These are phyloP conservation scores for Acorus calamus DNA, from an alignment of 106 monocot genomes.

Conservation along the genomic window DNA sequence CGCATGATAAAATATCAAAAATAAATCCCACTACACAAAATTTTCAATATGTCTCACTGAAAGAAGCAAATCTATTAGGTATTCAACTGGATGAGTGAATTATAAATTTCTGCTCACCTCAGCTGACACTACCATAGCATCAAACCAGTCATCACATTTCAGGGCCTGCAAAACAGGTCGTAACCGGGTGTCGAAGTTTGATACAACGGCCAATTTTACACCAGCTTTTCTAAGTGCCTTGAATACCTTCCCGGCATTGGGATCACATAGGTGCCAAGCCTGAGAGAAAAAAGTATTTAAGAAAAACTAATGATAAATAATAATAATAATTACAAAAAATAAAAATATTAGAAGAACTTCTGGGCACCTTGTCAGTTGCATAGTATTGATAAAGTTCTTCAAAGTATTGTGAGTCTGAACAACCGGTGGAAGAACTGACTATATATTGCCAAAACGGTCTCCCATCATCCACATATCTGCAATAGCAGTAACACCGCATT, in stretches of 20 bases:
- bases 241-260: conserved; percentile 82
- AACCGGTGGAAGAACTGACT: conserved; percentile 92
- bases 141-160: conserved; percentile 96
- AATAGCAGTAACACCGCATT: neutral
- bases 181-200: conserved; percentile 90
- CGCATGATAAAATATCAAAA: no score
- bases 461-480: conserved; percentile 95
- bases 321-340: no score
- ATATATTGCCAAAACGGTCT: conserved; percentile 96
- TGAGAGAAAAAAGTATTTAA: conserved; percentile 10
- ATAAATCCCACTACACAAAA: no score
- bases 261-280: conserved; percentile 96
- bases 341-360: no score
- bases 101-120: conserved; percentile 35
- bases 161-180: conserved; percentile 79
- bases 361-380: conserved; percentile 69
- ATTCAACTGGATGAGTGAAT: neutral
- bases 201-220: conserved; percentile 82
- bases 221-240: conserved; percentile 68
- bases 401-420: conserved; percentile 81
- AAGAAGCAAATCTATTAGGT: no score
- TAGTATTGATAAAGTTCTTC: conserved; percentile 97
- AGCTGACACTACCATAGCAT: conserved; percentile 91
- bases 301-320: no score
- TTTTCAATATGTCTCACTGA: no score